Base-by-base conservation (phyloP, 78 protist species). In the Speleostelium caveatum region DNA sequence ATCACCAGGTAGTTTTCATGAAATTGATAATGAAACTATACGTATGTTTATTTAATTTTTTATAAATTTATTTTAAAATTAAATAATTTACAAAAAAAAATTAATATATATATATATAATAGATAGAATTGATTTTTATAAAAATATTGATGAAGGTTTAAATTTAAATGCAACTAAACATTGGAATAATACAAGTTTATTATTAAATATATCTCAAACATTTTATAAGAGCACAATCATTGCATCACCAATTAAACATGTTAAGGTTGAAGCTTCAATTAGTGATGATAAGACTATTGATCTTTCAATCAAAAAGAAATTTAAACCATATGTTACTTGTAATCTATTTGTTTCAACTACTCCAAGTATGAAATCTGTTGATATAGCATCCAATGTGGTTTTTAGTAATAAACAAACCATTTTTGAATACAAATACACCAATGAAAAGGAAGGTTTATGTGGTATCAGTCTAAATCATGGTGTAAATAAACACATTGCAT, bases 61-160 rank as follows among this genome's bases (percentile, higher is more conserved):
- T 14, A 28, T 17, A 61, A 5, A 7, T 61, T 61, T 7, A 30
- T 61, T 24, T 61, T 28, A 7, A 61, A 30, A 28, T 7, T 61
- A 61, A 61, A 35, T 66, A 1, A 39, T 66, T 22, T 30, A 12
- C 24, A n/a, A 38, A 16, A 14, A 67, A 26, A 41, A 26, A 38
- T 45, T 30, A 67, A 22, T 4, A 58, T 7, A 6, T 4, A 58
- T 22, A 35, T 65, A 5, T 24, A 66, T 8, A 30, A 21, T 30
- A 42, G 63, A 24, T 72, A 72, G 63, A 53, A 72, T 72, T 32
- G 78, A 72, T 72, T 72, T 72, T 53, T 19, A 10, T 30, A 26
- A 72, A 30, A 63, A 72, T 3, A 21, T 45, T 30, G 45, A 30
- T 30, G 16, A 24, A 32, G 78, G 78, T 22, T 2, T 53, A 49